Evolutionary conservation across 1,139 yeast species (phyloP).

Genomic region (Saccharomyces hybrid): DNA sequence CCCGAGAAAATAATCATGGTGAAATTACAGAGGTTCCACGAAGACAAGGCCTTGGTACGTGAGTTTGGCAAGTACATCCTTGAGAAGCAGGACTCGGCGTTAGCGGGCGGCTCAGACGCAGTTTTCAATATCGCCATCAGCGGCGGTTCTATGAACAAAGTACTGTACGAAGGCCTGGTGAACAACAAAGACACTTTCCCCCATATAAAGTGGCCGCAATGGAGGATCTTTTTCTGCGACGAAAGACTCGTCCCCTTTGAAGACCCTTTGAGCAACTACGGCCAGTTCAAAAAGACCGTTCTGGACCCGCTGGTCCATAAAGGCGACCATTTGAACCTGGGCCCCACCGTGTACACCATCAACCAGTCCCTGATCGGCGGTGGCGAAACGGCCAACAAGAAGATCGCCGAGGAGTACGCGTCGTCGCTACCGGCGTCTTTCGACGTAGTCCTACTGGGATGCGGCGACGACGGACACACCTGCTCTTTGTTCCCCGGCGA

Average conservation of each 20-base stretch:
- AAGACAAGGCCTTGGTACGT: background rate
- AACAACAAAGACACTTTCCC: constrained; percentile 40
- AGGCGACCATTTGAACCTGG: constrained; percentile 20
- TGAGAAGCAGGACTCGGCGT: constrained; percentile 47
- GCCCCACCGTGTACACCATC: constrained; percentile 72
- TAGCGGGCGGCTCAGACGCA: constrained; percentile 30
- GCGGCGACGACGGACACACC: constrained; percentile 99
- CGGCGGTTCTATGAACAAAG: constrained; percentile 54
- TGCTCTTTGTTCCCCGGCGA: constrained; percentile 69
- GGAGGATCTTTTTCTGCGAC: constrained; percentile 93
- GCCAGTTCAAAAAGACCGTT: constrained; percentile 67
- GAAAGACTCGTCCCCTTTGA: constrained; percentile 85
- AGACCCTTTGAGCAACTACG: constrained; percentile 76
- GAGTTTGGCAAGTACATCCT: constrained; percentile 50
- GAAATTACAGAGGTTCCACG: too few species aligned
- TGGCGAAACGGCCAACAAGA: constrained; percentile 39
- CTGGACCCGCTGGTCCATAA: constrained; percentile 44
- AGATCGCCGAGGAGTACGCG: constrained; percentile 85
- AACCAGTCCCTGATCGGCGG: constrained; percentile 66
- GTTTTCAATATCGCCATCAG: constrained; percentile 60
- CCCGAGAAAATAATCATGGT: too few species aligned
- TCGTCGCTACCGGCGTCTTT: constrained; percentile 69
- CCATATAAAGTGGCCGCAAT: constrained; percentile 69
- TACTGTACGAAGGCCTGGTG: constrained; percentile 59
- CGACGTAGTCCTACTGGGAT: constrained; percentile 82